Percentiles rank a stretch among this genome's conserved stretches.
These are phyloP conservation scores for Cyberlindnera bimundalis DNA, from an alignment of 805 yeast genomes.

Conservation along the genomic window DNA sequence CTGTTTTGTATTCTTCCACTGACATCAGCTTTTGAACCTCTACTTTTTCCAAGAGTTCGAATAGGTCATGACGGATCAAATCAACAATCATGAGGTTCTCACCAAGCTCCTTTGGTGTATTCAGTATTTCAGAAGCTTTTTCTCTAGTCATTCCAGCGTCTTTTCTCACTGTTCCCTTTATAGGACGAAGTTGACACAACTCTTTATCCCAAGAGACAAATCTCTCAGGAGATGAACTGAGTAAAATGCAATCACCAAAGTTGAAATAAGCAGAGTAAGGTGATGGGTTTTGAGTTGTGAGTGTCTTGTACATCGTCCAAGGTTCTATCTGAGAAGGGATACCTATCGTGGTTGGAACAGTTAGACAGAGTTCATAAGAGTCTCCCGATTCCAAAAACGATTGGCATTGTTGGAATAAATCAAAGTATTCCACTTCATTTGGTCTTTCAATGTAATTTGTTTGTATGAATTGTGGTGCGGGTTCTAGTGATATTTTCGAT, in stretches of 20 bases:
- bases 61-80: slow-evolving; percentile 86
- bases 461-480: slow-evolving; percentile 1
- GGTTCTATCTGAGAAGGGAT: slow-evolving; percentile 50
- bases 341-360: slow-evolving; percentile 63
- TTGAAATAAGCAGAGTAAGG: slow-evolving; percentile 85
- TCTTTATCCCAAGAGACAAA: slow-evolving; percentile 70
- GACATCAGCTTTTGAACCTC: slow-evolving; percentile 76
- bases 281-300: slow-evolving; percentile 77
- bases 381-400: slow-evolving; percentile 71
- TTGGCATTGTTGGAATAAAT: slow-evolving; percentile 62
- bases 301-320: slow-evolving; percentile 77
- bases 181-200: slow-evolving; percentile 82
- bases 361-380: slow-evolving; percentile 89
- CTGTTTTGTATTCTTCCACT: slow-evolving; percentile 89
- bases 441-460: slow-evolving; percentile 42
- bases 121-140: slow-evolving; percentile 59
- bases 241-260: slow-evolving; percentile 54
- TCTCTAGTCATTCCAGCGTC: slow-evolving; percentile 48
- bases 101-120: slow-evolving; percentile 89
- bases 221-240: slow-evolving; percentile 94
- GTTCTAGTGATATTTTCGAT: background rate
- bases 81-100: slow-evolving; percentile 98
- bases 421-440: slow-evolving; percentile 46
- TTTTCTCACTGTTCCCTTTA: slow-evolving; percentile 91
- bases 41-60: slow-evolving; percentile 62